A percentile compares a stretch with the other conserved stretches of the same genome.
Evolutionary conservation across 305 asterid species (phyloP).

Genomic region (Rubia peregrina): DNA sequence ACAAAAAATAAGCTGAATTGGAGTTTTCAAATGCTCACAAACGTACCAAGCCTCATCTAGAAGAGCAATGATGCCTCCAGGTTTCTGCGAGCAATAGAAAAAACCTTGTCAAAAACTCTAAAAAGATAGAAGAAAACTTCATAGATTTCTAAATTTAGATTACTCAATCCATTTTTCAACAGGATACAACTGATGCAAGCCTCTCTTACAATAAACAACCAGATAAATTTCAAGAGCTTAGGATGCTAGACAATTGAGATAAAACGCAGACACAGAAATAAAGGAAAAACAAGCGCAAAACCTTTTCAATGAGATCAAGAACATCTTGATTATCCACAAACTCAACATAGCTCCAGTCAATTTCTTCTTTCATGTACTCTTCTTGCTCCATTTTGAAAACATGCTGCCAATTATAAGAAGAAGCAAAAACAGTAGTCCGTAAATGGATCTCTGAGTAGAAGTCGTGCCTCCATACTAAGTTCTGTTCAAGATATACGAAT

Average conservation of each 20-base stretch:
- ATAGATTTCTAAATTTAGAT: not conserved
- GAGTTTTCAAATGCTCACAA: not conserved
- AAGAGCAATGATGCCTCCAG: conserved; percentile 38
- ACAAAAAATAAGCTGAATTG: not conserved
- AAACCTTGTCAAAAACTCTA: not conserved
- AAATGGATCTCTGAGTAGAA: not conserved
- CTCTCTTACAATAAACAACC: not conserved
- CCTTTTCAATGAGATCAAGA: conserved; percentile 92
- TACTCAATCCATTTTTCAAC: not conserved
- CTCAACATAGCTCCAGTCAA: conserved; percentile 85
- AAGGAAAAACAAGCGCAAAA: conserved; percentile 6
- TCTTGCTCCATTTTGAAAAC: conserved; percentile 95
- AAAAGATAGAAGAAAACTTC: not conserved
- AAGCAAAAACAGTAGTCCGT: not conserved
- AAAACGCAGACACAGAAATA: not conserved
- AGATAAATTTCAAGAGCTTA: not conserved
- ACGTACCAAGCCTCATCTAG: conserved; percentile 37
- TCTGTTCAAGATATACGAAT: not conserved
- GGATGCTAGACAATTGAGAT: not conserved
- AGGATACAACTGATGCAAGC: not conserved
- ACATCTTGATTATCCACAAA: conserved; percentile 78
- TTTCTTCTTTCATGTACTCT: conserved; percentile 80
- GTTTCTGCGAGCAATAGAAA: conserved; percentile 28
- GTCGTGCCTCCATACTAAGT: not conserved
- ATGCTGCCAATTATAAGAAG: conserved; percentile 41